Percentiles rank a stretch among this genome's conserved stretches.
These are phyloP conservation scores for Kondoa malvinella DNA, from an alignment of 768 basidiomycete species.

Conservation along the genomic window DNA sequence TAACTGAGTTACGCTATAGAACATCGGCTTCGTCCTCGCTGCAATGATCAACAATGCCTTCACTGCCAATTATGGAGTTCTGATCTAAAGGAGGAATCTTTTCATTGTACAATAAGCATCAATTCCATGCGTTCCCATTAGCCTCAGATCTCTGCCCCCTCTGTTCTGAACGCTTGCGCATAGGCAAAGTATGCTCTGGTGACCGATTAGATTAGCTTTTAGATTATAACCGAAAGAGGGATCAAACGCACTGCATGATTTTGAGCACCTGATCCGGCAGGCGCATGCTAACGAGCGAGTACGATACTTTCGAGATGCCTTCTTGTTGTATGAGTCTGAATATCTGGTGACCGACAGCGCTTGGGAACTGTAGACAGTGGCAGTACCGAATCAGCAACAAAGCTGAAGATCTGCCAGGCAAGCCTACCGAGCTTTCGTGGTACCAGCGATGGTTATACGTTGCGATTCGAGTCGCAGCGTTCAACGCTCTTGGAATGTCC, in stretches of 20 bases:
- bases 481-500: constrained; percentile 73
- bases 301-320: constrained; percentile 83
- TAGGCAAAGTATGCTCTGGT: neutral
- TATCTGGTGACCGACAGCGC: constrained; percentile 69
- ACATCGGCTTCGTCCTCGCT: constrained; percentile 18
- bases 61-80: neutral
- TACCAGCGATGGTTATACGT: constrained; percentile 75
- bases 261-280: constrained; percentile 6
- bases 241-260: constrained; percentile 12
- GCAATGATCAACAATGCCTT: constrained; percentile 5
- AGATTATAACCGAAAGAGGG: neutral
- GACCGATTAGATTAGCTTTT: neutral
- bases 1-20: no score
- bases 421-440: constrained; percentile 64
- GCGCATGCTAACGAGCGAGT: constrained; percentile 60
- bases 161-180: neutral
- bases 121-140: no score
- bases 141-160: neutral
- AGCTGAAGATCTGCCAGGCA: neutral
- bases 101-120: neutral
- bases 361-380: constrained; percentile 51
- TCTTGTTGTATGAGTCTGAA: constrained; percentile 88
- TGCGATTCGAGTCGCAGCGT: constrained; percentile 79
- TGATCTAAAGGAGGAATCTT: neutral
- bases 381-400: constrained; percentile 9